phyloP scores from a whole-genome alignment of 495 filamentous ascomycete genomes.

The Chlorociboria aeruginascens region DNA sequence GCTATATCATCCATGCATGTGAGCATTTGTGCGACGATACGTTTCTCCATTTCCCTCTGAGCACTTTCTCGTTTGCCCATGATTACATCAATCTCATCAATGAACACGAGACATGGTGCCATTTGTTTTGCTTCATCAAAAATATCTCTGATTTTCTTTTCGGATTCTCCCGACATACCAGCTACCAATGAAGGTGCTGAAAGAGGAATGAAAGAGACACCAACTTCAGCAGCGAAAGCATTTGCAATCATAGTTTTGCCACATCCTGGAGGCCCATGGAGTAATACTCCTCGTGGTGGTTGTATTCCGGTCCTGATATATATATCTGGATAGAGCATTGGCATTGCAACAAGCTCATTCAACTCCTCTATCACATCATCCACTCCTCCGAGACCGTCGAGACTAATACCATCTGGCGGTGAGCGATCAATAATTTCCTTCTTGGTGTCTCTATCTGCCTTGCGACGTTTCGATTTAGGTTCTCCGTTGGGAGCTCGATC shows the following conservation, averaged over 20 bases:
- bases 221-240: conserved; percentile 77
- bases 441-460: conserved; percentile 26
- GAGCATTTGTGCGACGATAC: conserved; percentile 87
- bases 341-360: conserved; percentile 70
- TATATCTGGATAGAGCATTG: conserved; percentile 49
- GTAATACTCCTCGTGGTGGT: conserved; percentile 73
- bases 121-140: conserved; percentile 82
- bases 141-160: conserved; percentile 83
- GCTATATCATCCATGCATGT: conserved; percentile 82
- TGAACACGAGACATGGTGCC: conserved; percentile 86
- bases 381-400: conserved; percentile 77
- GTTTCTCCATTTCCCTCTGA: conserved; percentile 94
- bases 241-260: conserved; percentile 92
- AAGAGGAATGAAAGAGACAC: conserved; percentile 76
- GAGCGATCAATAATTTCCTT: conserved; percentile 42
- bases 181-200: conserved; percentile 83
- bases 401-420: conserved; percentile 63
- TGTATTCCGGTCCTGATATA: conserved; percentile 59
- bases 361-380: conserved; percentile 68
- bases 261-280: conserved; percentile 90
- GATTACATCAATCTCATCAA: conserved; percentile 95
- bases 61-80: conserved; percentile 89
- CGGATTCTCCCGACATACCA: conserved; percentile 93
- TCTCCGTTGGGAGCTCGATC: conserved; percentile 51
- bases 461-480: conserved; percentile 53